Evolutionary conservation across 2,329 filamentous ascomycete species (phyloP), one percentile per base, ranked within the genome.

Genomic region (Allantophomopsis lycopodina): DNA sequence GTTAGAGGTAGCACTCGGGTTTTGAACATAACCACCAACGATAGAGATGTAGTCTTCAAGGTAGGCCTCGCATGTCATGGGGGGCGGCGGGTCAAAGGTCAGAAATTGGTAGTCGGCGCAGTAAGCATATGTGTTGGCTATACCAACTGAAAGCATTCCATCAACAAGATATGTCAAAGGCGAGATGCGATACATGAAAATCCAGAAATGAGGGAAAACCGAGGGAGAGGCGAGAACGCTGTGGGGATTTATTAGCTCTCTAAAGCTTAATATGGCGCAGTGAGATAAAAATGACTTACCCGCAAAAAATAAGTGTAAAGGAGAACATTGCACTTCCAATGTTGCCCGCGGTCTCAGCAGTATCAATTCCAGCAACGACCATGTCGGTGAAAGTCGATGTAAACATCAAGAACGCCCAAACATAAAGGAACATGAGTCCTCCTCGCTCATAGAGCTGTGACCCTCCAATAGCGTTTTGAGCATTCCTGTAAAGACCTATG

Each of bases 381-480:
- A 89, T 75, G 44, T 81, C 73, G 7, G 83, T 77, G 55, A 94
- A 94, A 4, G 85, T 91, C 10, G 75, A 83, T 0, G 81, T 79
- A 61, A 88, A 89, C 40, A 93, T 60, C 46, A 89, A 67, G 69
- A 93, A 93, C 46, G 71, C 63, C 53, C 78, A 69, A 32, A 88
- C 64, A 49, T 86, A 75, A 18, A 94, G 65, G 65, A 88, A 87
- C 51, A 82, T 66, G 6, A 80, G 57, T 31, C 76, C 61, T 42
- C 80, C 60, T 61, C 76, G 81, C 2, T 66, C 62, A 42, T 74
- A 79, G 4, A 72, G 6, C 23, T 1, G 69, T 67, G 0, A 20
- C 32, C 13, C 10, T 10, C 28, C 37, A 32, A 15, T 38, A 15
- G n/a, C 21, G 21, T 32, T 14, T 17, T 16, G 20, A n/a, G 16